Evolutionary conservation across 2,329 filamentous ascomycete genomes (phyloP), one percentile per base, ranked within the genome.

Genomic region (Paracorniculantispora psalliotae): DNA sequence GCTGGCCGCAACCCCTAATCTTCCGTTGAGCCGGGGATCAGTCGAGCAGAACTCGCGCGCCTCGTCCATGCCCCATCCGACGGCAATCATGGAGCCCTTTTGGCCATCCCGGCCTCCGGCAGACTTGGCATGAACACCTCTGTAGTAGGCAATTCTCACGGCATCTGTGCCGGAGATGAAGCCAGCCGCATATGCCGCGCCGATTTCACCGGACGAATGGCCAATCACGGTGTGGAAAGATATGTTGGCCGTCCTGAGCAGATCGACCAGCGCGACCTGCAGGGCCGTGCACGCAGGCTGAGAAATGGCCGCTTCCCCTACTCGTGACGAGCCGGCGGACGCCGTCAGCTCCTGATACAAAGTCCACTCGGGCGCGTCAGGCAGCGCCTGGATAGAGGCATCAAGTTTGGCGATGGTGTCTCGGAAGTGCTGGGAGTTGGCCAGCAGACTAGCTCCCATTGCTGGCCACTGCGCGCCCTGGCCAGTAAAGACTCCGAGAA

Each of bases 121-220:
- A 19, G 57, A 2, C 19, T 48, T 33, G 17, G 47, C 19, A 13
- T 58, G 23, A 13, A 48, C 23, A 23, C 61, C 62, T 4, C 66
- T 58, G 26, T 61, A 64, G 58, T 65, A 68, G 30, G 62, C 64
- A 8, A 69, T 62, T 0, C 60, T 35, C 9, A 70, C 65, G 0
- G 69, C 69, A n/a, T 65, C 63, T 3, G 62, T 8, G 0, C 58
- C 57, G 0, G 41, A 55, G 4, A 83, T 53, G 19, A 72, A 67
- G 0, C 79, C 79, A 0, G 77, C 74, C 0, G 79, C 77, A 62
- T 80, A 83, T 0, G 76, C 79, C 0, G 79, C 79, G 0, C 67
- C 78, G 15, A 81, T 81, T 62, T 82, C 79, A 0, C 79, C 79
- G 0, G 75, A 78, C 0, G 78, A 80, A 61, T 81, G 79, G 3